Evolutionary conservation across 1,139 yeast genomes (phyloP).

Genomic region (Candida sp.): DNA sequence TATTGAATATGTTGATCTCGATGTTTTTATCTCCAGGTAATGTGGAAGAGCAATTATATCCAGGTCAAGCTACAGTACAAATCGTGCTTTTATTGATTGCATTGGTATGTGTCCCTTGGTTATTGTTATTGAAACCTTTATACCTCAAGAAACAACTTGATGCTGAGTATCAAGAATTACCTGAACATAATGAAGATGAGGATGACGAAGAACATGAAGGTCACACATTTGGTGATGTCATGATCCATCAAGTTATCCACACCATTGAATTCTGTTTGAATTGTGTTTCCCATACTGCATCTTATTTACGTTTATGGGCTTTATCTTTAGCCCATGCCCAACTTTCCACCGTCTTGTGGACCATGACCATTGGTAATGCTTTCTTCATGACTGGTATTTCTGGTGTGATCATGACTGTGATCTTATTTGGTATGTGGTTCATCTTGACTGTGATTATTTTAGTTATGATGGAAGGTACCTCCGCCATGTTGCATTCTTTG

Average conservation of each 20-base stretch:
- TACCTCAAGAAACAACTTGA: conserved; percentile 40
- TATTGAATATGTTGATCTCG: conserved; percentile 75
- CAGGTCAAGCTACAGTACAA: conserved; percentile 64
- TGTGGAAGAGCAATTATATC: conserved; percentile 62
- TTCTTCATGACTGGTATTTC: conserved; percentile 47
- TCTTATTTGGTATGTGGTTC: conserved; percentile 78
- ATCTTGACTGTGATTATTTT: conserved; percentile 67
- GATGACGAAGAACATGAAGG: conserved; percentile 56
- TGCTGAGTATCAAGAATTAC: conserved; percentile 26
- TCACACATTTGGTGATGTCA: conserved; percentile 66
- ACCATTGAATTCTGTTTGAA: conserved; percentile 78
- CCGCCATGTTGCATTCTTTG: conserved; percentile 82
- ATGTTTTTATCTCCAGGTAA: conserved; percentile 81
- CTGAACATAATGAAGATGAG: conserved; percentile 24
- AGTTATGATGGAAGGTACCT: conserved; percentile 83
- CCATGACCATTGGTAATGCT: conserved; percentile 68
- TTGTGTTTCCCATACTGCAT: conserved; percentile 79
- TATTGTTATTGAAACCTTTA: conserved; percentile 67
- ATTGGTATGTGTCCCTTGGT: conserved; percentile 73
- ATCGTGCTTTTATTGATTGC: conserved; percentile 58
- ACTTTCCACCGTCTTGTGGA: conserved; percentile 70
- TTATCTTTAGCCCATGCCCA: conserved; percentile 78
- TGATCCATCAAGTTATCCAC: conserved; percentile 78
- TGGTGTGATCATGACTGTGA: conserved; percentile 52
- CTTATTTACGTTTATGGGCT: conserved; percentile 78